Percentiles rank a stretch among this genome's conserved stretches.
Evolutionary conservation across 2,329 filamentous ascomycete genomes (phyloP).

Genomic region (Coniochaeta hoffmannii): DNA sequence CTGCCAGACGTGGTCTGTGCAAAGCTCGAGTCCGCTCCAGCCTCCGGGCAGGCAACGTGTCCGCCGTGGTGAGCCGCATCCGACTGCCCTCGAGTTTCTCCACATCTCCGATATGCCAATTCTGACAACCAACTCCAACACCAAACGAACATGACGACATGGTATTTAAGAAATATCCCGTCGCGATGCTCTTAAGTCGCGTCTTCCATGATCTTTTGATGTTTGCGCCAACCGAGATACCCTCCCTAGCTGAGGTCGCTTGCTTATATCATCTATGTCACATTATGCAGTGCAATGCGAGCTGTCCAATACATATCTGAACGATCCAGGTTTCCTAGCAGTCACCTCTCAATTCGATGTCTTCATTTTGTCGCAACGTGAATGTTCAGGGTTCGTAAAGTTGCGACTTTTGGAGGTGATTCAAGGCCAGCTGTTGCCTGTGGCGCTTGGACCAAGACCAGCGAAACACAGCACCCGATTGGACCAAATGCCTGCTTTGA

Average conservation of each 20-base stretch:
- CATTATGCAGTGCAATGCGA: not conserved
- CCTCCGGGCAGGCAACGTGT: not conserved
- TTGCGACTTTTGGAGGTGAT: constrained; percentile 5
- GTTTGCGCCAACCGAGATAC: not conserved
- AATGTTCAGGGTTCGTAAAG: not conserved
- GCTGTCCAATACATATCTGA: not conserved
- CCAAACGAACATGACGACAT: constrained; percentile 6
- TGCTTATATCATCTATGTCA: not conserved
- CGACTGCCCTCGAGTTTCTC: constrained; percentile 7
- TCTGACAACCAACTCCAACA: not conserved
- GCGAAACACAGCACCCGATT: not conserved
- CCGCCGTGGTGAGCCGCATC: constrained; percentile 9
- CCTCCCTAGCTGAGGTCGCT: not conserved
- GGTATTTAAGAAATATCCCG: not conserved
- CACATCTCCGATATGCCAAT: constrained; percentile 3
- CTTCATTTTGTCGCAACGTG: not conserved
- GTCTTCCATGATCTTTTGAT: constrained; percentile 1
- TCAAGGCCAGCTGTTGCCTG: constrained; percentile 4
- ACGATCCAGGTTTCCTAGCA: not conserved
- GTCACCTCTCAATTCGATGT: not conserved
- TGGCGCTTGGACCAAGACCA: not conserved
- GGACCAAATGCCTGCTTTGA: not conserved
- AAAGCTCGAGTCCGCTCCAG: not conserved
- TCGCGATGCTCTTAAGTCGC: constrained; percentile 3
- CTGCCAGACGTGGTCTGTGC: not conserved